Conservation (phyloP, 2,329 filamentous ascomycete species). For the Basipetospora chlamydospora region DNA sequence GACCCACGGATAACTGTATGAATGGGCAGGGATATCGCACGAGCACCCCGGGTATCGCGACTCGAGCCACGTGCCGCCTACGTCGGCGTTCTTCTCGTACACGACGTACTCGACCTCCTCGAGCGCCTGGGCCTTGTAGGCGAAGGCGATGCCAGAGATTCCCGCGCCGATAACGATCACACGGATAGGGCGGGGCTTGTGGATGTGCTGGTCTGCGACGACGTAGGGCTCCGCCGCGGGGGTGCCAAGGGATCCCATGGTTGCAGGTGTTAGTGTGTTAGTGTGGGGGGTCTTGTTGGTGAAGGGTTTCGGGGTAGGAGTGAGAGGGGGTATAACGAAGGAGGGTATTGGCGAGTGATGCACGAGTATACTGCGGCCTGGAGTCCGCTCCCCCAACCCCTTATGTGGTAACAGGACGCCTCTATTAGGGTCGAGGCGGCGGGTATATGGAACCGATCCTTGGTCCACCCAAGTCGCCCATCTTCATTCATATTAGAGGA, state of each 20-base stretch:
- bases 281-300: background rate
- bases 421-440: no score
- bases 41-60: slow-evolving; percentile 9
- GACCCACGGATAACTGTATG: slow-evolving; percentile 5
- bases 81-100: slow-evolving; percentile 9
- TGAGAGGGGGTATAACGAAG: no score
- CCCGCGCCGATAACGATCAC: slow-evolving; percentile 5
- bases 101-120: slow-evolving; percentile 6
- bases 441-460: background rate
- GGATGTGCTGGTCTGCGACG: slow-evolving; percentile 1
- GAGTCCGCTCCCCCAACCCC: no score
- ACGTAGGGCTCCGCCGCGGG: background rate
- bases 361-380: no score
- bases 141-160: slow-evolving; percentile 3
- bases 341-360: no score
- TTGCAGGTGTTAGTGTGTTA: background rate
- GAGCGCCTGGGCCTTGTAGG: slow-evolving; percentile 4
- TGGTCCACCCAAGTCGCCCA: background rate
- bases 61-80: slow-evolving; percentile 9
- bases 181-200: background rate
- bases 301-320: background rate
- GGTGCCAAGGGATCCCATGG: background rate
- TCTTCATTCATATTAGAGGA: background rate
- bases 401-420: no score
- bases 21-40: slow-evolving; percentile 6